phyloP scores from a whole-genome alignment of 75 land plant genomes.

The Sequoiadendron giganteum region DNA sequence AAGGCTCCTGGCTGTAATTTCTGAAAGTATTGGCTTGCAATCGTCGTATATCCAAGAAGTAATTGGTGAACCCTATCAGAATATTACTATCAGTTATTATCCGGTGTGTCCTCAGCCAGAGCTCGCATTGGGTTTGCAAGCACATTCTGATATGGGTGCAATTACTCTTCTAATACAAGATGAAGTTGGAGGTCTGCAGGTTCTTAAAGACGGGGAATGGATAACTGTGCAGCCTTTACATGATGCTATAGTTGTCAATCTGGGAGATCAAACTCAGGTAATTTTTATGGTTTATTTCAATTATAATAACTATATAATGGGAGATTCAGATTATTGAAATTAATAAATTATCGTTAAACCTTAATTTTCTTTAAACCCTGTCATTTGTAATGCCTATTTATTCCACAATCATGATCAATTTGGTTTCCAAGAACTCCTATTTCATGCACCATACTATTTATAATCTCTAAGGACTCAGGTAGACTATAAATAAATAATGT shows the following conservation, averaged over 20 bases:
- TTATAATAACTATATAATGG: background rate
- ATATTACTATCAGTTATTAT: slow-evolving; percentile 89
- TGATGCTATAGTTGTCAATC: slow-evolving; percentile 70
- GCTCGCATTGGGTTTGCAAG: slow-evolving; percentile 78
- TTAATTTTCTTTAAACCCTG: background rate
- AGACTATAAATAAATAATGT: background rate
- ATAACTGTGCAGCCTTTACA: slow-evolving; percentile 52
- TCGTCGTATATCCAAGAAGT: slow-evolving; percentile 59
- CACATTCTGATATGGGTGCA: slow-evolving; percentile 95
- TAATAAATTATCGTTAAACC: background rate
- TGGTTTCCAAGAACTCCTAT: background rate
- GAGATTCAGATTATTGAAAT: background rate
- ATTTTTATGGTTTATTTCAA: background rate
- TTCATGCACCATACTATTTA: background rate
- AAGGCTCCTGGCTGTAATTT: slow-evolving; percentile 52
- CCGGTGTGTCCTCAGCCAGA: slow-evolving; percentile 96
- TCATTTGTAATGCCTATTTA: background rate
- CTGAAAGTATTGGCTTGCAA: slow-evolving; percentile 61
- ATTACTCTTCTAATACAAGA: slow-evolving; percentile 82
- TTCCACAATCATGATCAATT: background rate
- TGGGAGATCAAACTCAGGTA: slow-evolving; percentile 84
- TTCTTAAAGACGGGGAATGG: slow-evolving; percentile 67
- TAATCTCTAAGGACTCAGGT: background rate
- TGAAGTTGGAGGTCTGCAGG: slow-evolving; percentile 86
- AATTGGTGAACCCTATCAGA: slow-evolving; percentile 85